These are phyloP conservation scores for Tetratostichococcus sp. DNA, from an alignment of 139 green algal genomes.

Conservation along the genomic window DNA sequence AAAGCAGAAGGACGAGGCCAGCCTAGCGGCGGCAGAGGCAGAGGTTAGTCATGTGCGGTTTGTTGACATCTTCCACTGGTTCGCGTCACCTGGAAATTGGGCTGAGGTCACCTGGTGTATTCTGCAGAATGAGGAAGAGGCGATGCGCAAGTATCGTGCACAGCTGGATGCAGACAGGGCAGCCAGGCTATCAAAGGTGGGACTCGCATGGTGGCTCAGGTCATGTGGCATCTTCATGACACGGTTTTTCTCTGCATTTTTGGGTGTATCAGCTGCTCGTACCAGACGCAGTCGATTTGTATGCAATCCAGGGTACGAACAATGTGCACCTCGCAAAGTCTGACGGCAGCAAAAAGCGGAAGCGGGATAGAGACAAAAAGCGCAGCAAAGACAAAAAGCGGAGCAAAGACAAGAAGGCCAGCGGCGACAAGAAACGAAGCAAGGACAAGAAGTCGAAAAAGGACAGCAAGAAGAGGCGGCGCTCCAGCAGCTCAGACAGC, in stretches of 20 bases:
- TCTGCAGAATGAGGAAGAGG: slow-evolving; percentile 14
- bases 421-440: slow-evolving; percentile 10
- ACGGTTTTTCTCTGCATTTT: neutral
- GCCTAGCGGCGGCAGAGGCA: slow-evolving; percentile 1
- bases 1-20: slow-evolving; percentile 40
- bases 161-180: slow-evolving; percentile 45
- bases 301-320: slow-evolving; percentile 13
- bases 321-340: slow-evolving; percentile 12
- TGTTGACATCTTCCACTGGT: no score
- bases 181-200: slow-evolving; percentile 11
- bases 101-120: neutral
- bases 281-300: no score
- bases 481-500: neutral
- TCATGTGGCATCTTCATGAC: neutral
- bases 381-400: slow-evolving; percentile 24
- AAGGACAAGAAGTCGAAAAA: slow-evolving; percentile 12
- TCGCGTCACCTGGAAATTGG: neutral
- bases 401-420: slow-evolving; percentile 9
- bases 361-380: slow-evolving; percentile 17
- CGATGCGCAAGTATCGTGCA: slow-evolving; percentile 31
- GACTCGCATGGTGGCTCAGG: neutral
- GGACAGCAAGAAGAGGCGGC: slow-evolving; percentile 12
- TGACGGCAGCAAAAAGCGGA: slow-evolving; percentile 2
- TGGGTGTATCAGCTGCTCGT: no score
- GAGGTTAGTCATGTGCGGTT: neutral